phyloP scores from a whole-genome alignment of 352 stramenopile genomes.

The Phytophthora melonis region DNA sequence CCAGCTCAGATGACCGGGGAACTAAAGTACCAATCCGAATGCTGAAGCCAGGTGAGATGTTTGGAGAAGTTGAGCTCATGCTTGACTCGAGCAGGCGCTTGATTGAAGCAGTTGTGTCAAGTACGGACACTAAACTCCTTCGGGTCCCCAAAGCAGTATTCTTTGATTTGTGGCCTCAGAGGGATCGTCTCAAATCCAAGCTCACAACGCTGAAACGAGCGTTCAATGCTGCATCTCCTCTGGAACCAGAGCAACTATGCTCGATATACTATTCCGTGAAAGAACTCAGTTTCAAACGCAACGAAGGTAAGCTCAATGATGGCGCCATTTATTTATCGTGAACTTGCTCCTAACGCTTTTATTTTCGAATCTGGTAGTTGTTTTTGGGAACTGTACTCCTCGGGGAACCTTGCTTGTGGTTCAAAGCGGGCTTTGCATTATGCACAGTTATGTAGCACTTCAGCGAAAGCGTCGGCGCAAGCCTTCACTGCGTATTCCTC shows the following conservation, averaged over 20 bases:
- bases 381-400: conserved; percentile 39
- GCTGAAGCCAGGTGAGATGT: conserved; percentile 43
- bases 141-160: conserved; percentile 50
- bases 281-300: conserved; percentile 45
- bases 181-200: conserved; percentile 41
- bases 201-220: conserved; percentile 39
- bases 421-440: conserved; percentile 48
- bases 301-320: conserved; percentile 42
- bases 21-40: conserved; percentile 43
- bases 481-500: neutral
- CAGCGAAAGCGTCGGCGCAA: conserved; percentile 21
- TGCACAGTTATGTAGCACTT: conserved; percentile 53
- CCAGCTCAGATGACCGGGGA: conserved; percentile 9
- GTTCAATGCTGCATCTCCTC: conserved; percentile 41
- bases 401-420: conserved; percentile 47
- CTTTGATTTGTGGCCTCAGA: conserved; percentile 41
- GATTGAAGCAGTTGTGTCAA: conserved; percentile 38
- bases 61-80: conserved; percentile 61
- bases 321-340: neutral
- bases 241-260: conserved; percentile 53
- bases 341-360: neutral
- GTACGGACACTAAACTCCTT: conserved; percentile 42
- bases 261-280: conserved; percentile 54
- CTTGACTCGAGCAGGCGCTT: conserved; percentile 32
- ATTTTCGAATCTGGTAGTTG: conserved; percentile 29